phyloP scores from a whole-genome alignment of 768 basidiomycete species.

The Cyathus striatus region DNA sequence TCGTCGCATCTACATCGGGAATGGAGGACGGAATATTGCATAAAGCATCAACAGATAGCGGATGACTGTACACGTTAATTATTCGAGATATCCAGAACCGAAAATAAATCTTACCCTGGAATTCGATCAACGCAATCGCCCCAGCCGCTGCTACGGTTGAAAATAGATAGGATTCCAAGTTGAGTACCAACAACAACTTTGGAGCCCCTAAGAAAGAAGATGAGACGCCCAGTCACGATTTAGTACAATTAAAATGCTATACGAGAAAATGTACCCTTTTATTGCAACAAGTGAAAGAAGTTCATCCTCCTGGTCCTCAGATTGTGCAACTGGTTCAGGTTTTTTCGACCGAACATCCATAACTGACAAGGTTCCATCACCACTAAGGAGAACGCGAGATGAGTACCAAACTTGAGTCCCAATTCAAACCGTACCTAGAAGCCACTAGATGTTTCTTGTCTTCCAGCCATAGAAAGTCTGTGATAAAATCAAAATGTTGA shows the following conservation, averaged over 20 bases:
- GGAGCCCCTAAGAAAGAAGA: constrained; percentile 44
- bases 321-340: constrained; percentile 71
- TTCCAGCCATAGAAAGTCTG: constrained; percentile 82
- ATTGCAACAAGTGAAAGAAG: constrained; percentile 82
- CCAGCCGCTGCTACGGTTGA: constrained; percentile 85
- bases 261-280: constrained; percentile 50
- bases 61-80: constrained; percentile 54
- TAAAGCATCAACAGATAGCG: constrained; percentile 85
- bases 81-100: not conserved
- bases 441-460: constrained; percentile 83
- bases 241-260: too few relatives aligned
- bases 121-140: constrained; percentile 89
- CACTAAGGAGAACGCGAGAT: constrained; percentile 38
- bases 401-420: too few relatives aligned
- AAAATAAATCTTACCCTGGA: constrained; percentile 56
- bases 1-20: constrained; percentile 55
- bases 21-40: constrained; percentile 65
- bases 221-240: too few relatives aligned
- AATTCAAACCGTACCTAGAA: constrained; percentile 56
- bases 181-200: constrained; percentile 90
- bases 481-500: constrained; percentile 94
- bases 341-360: constrained; percentile 87
- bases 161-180: constrained; percentile 83
- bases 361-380: constrained; percentile 90
- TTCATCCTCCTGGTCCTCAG: constrained; percentile 96